Base-by-base conservation (phyloP, 306 rosid genomes). In the Crotalaria pallida region DNA sequence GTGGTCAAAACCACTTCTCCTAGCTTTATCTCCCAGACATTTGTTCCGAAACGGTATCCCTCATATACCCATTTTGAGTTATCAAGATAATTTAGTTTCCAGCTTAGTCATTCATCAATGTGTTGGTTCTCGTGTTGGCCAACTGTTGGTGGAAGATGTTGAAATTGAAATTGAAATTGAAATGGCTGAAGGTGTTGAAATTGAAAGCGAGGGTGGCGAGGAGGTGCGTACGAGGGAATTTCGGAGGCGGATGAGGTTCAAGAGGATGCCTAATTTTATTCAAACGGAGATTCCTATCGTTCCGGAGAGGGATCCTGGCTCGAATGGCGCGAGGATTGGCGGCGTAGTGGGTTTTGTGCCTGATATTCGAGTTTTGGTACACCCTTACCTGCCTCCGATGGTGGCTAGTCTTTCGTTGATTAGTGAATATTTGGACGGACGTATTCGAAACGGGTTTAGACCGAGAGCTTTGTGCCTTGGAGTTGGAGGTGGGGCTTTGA, bases 401-500 rank as follows among this genome's bases (percentile, higher is more conserved):
- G 92, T 78, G 58, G 92, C 98, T 40, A 75, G 94, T 75, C 86
- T 93, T 51, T 73, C 80, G 2, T 72, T 88, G 75, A 68, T 82
- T 36, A 56, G 72, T 78, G 44, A 71, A 12, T 27, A 55, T 36
- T 29, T 90, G 5, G 88, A 82, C 23, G 69, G 59, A 31, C 69
- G 15, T 49, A 69, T 87, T 75, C 84, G 13, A 56, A 71, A 44
- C 49, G 91, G 96, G 68, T 36, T 59, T 52, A 81, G 69, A 58
- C 89, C 96, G 0, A 85, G 80, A 67, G 93, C 89, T 65, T 83
- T 93, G 60, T 93, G 98, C 82, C 72, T 90, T 36, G 98, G 98
- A 51, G 88, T 93, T 74, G 98, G 97, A 10, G 97, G 98, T 41
- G 96, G 96, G 57, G 96, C 98, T 66, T 75, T 93, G 82, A 75